phyloP scores from a whole-genome alignment of 441 rosid species.

The Aquilaria agallochum region DNA sequence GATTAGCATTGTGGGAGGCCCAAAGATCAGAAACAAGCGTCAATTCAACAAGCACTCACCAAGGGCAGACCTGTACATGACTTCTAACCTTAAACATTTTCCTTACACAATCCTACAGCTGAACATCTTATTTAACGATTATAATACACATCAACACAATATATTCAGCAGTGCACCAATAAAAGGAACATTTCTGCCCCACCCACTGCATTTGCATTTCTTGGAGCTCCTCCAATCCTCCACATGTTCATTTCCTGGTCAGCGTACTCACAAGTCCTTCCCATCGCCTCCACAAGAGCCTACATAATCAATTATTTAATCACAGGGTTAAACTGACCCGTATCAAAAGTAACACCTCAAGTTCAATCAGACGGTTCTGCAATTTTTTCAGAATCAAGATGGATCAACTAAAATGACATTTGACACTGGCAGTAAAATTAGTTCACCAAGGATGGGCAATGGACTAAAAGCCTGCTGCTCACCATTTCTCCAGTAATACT shows the following conservation, averaged over 20 bases:
- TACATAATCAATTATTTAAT: conserved; percentile 8
- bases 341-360: background rate
- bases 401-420: too few species aligned
- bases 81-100: too few species aligned
- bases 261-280: background rate
- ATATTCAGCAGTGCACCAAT: background rate
- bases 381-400: too few species aligned
- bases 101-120: too few species aligned
- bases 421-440: too few species aligned
- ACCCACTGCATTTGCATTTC: conserved; percentile 15
- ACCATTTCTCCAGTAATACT: too few species aligned
- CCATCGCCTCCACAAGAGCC: conserved; percentile 29
- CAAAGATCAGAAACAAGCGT: too few species aligned
- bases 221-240: conserved; percentile 23
- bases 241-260: conserved; percentile 6
- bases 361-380: background rate
- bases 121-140: background rate
- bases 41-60: too few species aligned
- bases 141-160: conserved; percentile 4
- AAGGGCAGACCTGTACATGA: too few species aligned
- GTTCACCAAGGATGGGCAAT: too few species aligned
- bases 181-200: conserved; percentile 6
- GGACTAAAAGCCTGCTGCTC: too few species aligned
- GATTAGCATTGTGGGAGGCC: too few species aligned
- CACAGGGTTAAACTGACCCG: background rate